These are phyloP conservation scores for Leishmania tarentolae DNA, from an alignment of 208 protist species.

Conservation along the genomic window DNA sequence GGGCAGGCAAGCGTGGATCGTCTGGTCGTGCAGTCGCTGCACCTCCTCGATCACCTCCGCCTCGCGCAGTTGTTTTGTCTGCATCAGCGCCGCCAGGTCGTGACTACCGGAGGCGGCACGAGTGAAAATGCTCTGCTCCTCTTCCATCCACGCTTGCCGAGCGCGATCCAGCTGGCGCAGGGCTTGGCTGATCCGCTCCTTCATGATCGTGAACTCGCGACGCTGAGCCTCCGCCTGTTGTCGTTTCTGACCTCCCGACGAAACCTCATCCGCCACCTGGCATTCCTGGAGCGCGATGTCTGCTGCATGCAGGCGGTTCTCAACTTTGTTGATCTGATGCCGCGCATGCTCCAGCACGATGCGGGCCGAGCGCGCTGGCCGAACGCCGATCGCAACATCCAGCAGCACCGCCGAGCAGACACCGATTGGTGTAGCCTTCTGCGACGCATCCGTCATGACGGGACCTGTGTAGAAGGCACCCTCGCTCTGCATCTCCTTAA, in stretches of 20 bases:
- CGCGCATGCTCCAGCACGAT: constrained; percentile 79
- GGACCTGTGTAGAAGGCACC: constrained; percentile 54
- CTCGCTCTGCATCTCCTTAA: constrained; percentile 77
- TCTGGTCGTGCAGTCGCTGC: constrained; percentile 64
- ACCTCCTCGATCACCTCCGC: constrained; percentile 67
- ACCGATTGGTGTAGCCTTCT: constrained; percentile 47
- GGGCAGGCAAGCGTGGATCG: constrained; percentile 71
- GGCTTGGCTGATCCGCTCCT: constrained; percentile 54
- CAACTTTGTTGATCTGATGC: constrained; percentile 39
- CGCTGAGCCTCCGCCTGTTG: constrained; percentile 43
- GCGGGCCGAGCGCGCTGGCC: constrained; percentile 60
- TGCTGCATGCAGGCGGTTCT: constrained; percentile 64
- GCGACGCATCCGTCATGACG: constrained; percentile 56
- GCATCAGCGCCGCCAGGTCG: constrained; percentile 51
- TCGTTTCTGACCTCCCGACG: constrained; percentile 13
- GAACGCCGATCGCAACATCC: constrained; percentile 82
- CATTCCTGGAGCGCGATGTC: constrained; percentile 41
- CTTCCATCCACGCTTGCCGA: constrained; percentile 53
- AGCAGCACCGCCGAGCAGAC: constrained; percentile 66
- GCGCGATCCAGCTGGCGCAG: constrained; percentile 46
- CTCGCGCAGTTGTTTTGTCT: constrained; percentile 73
- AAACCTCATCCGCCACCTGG: constrained; percentile 1
- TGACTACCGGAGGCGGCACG: constrained; percentile 52
- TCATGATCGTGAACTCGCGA: constrained; percentile 62
- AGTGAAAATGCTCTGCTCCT: constrained; percentile 62